Percentiles rank a stretch among this genome's conserved stretches.
These are phyloP conservation scores for Micractinium conductrix DNA, from an alignment of 139 green algal species.

Conservation along the genomic window DNA sequence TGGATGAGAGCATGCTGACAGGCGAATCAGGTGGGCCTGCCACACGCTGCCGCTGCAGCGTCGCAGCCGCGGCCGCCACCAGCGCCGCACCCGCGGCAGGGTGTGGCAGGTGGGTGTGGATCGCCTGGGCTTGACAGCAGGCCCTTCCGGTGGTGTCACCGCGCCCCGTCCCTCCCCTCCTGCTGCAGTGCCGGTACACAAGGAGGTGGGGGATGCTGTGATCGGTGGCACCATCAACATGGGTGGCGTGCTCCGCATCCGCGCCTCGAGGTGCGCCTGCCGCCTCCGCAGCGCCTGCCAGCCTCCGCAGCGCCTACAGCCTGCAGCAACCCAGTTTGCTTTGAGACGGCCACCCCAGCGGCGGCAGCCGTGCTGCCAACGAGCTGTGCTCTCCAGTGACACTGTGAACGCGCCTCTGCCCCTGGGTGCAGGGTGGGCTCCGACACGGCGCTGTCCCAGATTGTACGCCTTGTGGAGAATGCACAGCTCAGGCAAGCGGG, in stretches of 20 bases:
- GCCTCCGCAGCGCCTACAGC: too few species aligned
- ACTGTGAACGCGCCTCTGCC: too few species aligned
- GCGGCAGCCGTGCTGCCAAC: too few species aligned
- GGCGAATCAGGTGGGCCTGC: slow-evolving; percentile 72
- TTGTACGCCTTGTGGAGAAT: slow-evolving; percentile 93
- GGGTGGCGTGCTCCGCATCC: slow-evolving; percentile 66
- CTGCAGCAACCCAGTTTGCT: too few species aligned
- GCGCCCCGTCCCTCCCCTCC: neutral
- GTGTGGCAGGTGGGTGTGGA: too few species aligned
- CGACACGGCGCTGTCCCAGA: slow-evolving; percentile 90
- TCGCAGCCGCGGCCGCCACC: too few species aligned
- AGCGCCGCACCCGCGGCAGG: too few species aligned
- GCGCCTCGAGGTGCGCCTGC: slow-evolving; percentile 9
- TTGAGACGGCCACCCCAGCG: too few species aligned
- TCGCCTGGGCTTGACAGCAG: too few species aligned
- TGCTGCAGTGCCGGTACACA: slow-evolving; percentile 67
- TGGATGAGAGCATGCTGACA: slow-evolving; percentile 98
- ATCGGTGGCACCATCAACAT: slow-evolving; percentile 95
- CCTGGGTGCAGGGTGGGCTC: slow-evolving; percentile 77
- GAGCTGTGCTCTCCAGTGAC: too few species aligned
- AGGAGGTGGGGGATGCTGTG: slow-evolving; percentile 70
- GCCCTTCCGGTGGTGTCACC: neutral
- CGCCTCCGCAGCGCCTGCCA: too few species aligned
- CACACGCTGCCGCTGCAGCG: neutral
- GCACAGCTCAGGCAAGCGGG: slow-evolving; percentile 81